Evolutionary conservation across 176 grass and related monocot genomes (phyloP), one percentile per base, ranked within the genome.

Genomic region (Metroxylon sagu): DNA sequence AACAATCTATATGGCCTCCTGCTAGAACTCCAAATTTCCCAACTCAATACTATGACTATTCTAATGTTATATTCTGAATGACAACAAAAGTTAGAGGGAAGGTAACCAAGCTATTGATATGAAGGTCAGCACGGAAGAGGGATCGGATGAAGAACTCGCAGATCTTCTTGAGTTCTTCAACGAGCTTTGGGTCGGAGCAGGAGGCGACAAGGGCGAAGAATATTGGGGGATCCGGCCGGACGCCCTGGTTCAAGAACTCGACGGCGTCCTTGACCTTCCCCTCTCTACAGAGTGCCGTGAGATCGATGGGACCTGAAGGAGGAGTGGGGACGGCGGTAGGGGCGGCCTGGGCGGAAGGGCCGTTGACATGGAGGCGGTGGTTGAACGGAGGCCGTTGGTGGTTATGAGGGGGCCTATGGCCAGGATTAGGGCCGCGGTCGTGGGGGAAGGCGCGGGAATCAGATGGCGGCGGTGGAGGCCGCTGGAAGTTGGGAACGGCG

Each of bases 101-200:
- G 8, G 8, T 43, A 14, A 43, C 35, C 8, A 14, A 43, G 67
- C 88, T 94, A 59, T 94, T 88, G 1, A 94, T 50, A 65, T 70
- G 55, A 0, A 88, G 62, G 51, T 88, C 77, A 2, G 56, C 84
- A 0, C 89, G 84, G 80, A 94, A 88, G 0, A 77, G 84, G 5
- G 89, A 94, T 29, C 89, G 80, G 68, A 94, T 84, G 54, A 94
- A 84, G 84, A 73, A 94, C 54, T 94, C 89, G 52, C 88, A 84
- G 52, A 85, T 71, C 81, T 88, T 94, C 25, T 80, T 81, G 48
- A 85, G 84, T 25, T 88, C 84, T 6, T 88, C 89, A 1, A 94
- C 77, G 0, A 75, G 72, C 70, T 85, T 88, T 0, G 80, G 71
- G 2, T 50, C 74, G 29, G 77, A 59, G 80, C 84, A 94, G 52